Evolutionary conservation across 306 rosid genomes (phyloP).

Genomic region (Cicer yamashitae): DNA sequence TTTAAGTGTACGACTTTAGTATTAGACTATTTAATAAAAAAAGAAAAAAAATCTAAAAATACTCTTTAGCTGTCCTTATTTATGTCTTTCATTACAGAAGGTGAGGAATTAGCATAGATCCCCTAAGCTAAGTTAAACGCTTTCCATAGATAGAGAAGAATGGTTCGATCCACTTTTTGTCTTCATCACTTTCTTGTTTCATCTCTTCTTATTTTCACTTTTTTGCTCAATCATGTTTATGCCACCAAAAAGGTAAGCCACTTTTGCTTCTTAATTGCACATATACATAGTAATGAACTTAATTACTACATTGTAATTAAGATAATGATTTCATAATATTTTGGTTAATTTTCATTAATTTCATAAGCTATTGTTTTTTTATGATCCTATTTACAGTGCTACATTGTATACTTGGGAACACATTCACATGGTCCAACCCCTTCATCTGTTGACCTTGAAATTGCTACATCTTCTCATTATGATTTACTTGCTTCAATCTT

Average conservation of each 20-base stretch:
- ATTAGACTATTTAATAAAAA: too few relatives aligned
- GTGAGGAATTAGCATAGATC: neutral
- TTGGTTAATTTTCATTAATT: neutral
- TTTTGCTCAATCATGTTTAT: constrained; percentile 16
- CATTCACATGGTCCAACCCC: constrained; percentile 54
- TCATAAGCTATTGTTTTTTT: neutral
- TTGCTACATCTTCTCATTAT: constrained; percentile 49
- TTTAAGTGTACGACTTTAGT: too few relatives aligned
- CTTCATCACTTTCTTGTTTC: constrained; percentile 33
- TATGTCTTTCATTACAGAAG: neutral
- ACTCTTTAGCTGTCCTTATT: too few relatives aligned
- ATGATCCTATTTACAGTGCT: constrained; percentile 36
- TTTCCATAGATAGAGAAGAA: neutral
- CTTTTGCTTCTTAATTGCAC: neutral
- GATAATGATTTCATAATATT: too few relatives aligned
- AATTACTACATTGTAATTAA: too few relatives aligned
- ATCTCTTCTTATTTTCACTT: constrained; percentile 32
- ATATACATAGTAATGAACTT: too few relatives aligned
- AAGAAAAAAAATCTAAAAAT: too few relatives aligned
- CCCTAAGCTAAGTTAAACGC: neutral
- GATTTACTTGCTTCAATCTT: constrained; percentile 43
- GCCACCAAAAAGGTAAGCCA: constrained; percentile 44
- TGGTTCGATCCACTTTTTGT: constrained; percentile 27
- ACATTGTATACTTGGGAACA: constrained; percentile 51
- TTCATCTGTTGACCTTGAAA: constrained; percentile 45